These are phyloP conservation scores for Aspergillus sp. DNA, from an alignment of 2,329 filamentous ascomycete species.

Conservation along the genomic window DNA sequence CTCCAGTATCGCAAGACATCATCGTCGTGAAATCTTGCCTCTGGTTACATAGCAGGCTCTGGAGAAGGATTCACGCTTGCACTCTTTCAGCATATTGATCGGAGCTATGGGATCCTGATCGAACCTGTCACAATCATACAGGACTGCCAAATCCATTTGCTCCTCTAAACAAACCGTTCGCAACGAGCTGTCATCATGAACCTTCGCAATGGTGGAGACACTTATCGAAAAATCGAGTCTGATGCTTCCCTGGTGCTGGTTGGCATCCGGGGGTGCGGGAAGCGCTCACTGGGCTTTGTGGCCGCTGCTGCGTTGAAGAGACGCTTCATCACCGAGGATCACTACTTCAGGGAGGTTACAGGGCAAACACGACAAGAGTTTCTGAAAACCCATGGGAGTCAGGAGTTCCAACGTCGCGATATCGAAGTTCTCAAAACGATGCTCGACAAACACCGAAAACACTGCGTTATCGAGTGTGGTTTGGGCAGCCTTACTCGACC, in stretches of 20 bases:
- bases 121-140: not conserved
- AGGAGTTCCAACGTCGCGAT: slow-evolving; percentile 37
- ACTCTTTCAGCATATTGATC: not conserved
- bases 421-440: slow-evolving; percentile 38
- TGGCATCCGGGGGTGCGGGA: slow-evolving; percentile 39
- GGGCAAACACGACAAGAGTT: slow-evolving; percentile 38
- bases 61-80: not conserved
- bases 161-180: not conserved
- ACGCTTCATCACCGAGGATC: slow-evolving; percentile 39
- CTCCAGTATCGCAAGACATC: not conserved
- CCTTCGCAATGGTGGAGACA: slow-evolving; percentile 5
- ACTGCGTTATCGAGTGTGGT: slow-evolving; percentile 40
- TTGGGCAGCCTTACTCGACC: slow-evolving; percentile 37
- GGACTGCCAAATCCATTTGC: not conserved
- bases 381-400: slow-evolving; percentile 33
- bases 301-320: slow-evolving; percentile 37
- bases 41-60: not conserved
- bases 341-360: slow-evolving; percentile 39
- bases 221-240: slow-evolving; percentile 24
- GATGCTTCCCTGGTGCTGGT: slow-evolving; percentile 38
- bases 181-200: slow-evolving; percentile 9
- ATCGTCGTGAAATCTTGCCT: not conserved
- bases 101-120: not conserved
- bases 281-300: slow-evolving; percentile 38
- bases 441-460: slow-evolving; percentile 37